A percentile compares a stretch with the other conserved stretches of the same genome.
Conservation (phyloP, 768 basidiomycete genomes). For the Amanita rimosa region DNA sequence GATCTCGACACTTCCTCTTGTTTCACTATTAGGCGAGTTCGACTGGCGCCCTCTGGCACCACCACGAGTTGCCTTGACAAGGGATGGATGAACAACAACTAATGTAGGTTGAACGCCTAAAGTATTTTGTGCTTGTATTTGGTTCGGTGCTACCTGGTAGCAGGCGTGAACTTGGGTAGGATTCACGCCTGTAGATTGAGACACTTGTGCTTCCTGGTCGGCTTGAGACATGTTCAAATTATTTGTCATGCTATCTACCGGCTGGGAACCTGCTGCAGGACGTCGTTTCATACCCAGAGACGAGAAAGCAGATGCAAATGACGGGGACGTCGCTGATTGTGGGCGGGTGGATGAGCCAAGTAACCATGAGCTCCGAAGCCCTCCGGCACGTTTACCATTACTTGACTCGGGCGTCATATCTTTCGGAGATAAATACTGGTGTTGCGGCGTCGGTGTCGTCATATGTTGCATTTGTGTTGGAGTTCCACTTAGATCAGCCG, state of each 20-base stretch:
- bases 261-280: background rate
- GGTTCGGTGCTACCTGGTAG: background rate
- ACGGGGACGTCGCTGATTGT: background rate
- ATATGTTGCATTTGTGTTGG: slow-evolving; percentile 5
- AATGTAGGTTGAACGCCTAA: slow-evolving; percentile 63
- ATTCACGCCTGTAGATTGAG: background rate
- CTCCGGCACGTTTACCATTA: background rate
- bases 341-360: background rate
- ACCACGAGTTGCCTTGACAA: slow-evolving; percentile 11
- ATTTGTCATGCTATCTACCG: background rate
- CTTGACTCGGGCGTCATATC: background rate
- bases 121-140: slow-evolving; percentile 16
- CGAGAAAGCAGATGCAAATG: slow-evolving; percentile 1
- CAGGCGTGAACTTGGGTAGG: background rate
- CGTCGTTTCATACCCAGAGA: slow-evolving; percentile 2
- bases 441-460: slow-evolving; percentile 2
- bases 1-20: background rate
- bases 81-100: slow-evolving; percentile 27
- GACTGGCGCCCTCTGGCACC: slow-evolving; percentile 11
- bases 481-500: background rate
- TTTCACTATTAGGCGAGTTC: background rate
- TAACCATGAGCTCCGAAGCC: background rate
- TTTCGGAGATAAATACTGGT: background rate
- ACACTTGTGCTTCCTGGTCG: background rate
- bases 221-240: background rate